Evolutionary conservation across 2,329 filamentous ascomycete species (phyloP), one percentile per base, ranked within the genome.

Genomic region (Arthrobotrys musiformis): DNA sequence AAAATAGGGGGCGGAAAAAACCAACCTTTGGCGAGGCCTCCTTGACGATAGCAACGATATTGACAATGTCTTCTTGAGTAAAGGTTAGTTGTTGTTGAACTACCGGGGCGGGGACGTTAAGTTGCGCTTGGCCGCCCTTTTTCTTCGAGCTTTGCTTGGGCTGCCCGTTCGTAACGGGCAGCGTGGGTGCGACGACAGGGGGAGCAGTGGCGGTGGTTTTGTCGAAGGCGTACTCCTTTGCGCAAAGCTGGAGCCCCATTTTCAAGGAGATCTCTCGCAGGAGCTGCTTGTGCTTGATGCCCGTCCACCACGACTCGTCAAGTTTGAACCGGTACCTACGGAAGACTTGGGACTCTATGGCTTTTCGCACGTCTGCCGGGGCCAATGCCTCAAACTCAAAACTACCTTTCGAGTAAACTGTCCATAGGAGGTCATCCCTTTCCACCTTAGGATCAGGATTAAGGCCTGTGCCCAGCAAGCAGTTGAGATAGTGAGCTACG

Each of bases 31-130:
- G 76, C 6, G 92, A 91, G 2, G 95, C 95, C 83, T 99, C 94
- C 86, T 98, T 98, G 82, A 98, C 89, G 52, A 98, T 86, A 6
- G 95, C 95, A n/a, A 97, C 92, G 76, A 97, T 87, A 84, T 97
- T 97, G 80, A 97, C 85, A 79, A 99, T 88, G 81, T 99, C 93
- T 77, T 97, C 93, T 0, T 93, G 86, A 62, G 86, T 87, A 84
- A 99, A 98, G 0, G 92, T 93, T 76, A 84, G 44, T 3, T 30
- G 24, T 54, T 72, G 73, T 26, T 52, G 17, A 5, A 24, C 81
- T 37, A 78, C 81, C 6, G 80, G 79, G 33, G 82, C 82, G 60
- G 81, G 83, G 15, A 76, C 24, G 15, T 67, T 68, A 44, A 79
- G 79, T 80, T 87, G 87, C 81, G 85, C 86, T 35, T 83, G 81